Evolutionary conservation across 192 early-diverging fungal species (phyloP), one percentile per base, ranked within the genome.

Genomic region (Entomortierella parvispora): DNA sequence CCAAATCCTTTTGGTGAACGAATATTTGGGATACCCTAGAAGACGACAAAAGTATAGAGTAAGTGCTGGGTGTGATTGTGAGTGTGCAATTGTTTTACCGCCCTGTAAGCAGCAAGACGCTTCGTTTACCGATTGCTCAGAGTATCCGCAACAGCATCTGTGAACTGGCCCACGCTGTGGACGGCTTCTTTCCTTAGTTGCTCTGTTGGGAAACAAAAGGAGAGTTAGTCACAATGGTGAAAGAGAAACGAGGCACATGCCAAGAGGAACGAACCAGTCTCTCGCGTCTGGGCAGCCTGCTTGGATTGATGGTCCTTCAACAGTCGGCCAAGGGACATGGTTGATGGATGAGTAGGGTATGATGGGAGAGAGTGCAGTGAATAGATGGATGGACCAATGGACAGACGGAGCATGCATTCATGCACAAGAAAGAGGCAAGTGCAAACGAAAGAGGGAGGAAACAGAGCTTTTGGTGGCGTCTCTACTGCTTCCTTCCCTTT

Each of bases 1-100:
- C 92, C 11, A 94, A 75, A 40, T 89, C 87, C 45, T 88, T 86
- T 71, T 94, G 89, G 26, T 82, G 82, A 45, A 79, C 62, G 59
- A 92, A 90, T 28, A 90, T 86, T 22, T 81, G 68, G 3, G 85
- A 76, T n/a, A 89, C 85, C 45, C 88, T 88, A 42, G 32, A 42
- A 32, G 4, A 25, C 20, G 28, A 7, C 28, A 28, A 11, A 61
- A 26, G 7, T 53, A 20, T 51, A 25, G 29, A 34, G 18, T 53
- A 23, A 3, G 26, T 28, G 10, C 2, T 32, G 8, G 33, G 43
- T 44, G 33, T 25, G 20, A 9, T 18, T 44, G 12, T 4, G 29
- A 29, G 43, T 47, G 28, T 18, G 28, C 2, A 51, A 6, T n/a
- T 2, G 18, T 43, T 12, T 61, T 28, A 11, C 18, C 5, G 8